phyloP scores from a whole-genome alignment of 129 eudicot species.

The Cynara cardunculus region DNA sequence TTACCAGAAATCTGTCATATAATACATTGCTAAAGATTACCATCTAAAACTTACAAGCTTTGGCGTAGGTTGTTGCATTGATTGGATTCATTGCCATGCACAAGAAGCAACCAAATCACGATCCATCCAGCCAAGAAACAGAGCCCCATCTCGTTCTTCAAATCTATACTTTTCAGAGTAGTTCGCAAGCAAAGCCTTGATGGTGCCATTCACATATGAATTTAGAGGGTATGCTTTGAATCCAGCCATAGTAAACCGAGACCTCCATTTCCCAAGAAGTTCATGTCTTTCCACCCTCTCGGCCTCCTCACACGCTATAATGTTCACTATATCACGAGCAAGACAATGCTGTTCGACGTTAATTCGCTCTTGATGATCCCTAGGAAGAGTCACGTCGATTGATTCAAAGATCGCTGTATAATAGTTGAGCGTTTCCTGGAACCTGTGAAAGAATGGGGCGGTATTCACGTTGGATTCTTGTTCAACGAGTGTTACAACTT shows the following conservation, averaged over 20 bases:
- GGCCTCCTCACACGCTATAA: conserved; percentile 55
- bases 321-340: conserved; percentile 57
- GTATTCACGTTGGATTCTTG: conserved; percentile 54
- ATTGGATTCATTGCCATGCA: conserved; percentile 46
- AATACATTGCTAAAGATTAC: not conserved
- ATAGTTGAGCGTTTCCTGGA: conserved; percentile 40
- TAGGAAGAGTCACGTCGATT: conserved; percentile 45
- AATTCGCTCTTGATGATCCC: conserved; percentile 49
- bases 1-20: not conserved
- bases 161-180: conserved; percentile 40
- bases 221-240: conserved; percentile 47
- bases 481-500: conserved; percentile 58
- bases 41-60: conserved; percentile 18
- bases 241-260: conserved; percentile 50
- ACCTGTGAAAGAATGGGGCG: conserved; percentile 40
- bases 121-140: conserved; percentile 65
- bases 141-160: conserved; percentile 54
- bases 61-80: not conserved
- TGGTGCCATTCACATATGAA: conserved; percentile 50
- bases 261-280: conserved; percentile 50
- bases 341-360: conserved; percentile 58
- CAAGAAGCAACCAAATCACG: conserved; percentile 49
- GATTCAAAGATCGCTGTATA: conserved; percentile 54
- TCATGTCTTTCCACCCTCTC: conserved; percentile 63
- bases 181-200: conserved; percentile 40